Base-by-base conservation (phyloP, 495 filamentous ascomycete species). In the Delitschia confertaspora region DNA sequence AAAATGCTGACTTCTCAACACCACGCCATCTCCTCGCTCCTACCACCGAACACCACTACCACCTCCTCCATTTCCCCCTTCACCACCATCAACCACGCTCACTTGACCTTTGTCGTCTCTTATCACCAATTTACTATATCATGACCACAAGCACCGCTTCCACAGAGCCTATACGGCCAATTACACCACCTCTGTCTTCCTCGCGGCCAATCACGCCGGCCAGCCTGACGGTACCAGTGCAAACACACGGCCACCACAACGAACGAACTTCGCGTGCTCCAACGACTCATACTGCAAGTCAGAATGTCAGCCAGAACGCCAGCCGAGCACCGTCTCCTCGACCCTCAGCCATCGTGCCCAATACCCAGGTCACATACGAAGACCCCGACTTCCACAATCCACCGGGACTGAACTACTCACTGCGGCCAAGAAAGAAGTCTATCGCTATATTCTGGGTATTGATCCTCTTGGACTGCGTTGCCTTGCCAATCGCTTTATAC, bases 371-470 rank as follows among this genome's bases (percentile, higher is more conserved):
- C 29, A n/a, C 26, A 1, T 56, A 38, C 45, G 39, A 42, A 22
- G 60, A 62, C 43, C 42, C 50, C 4, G 51, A 53, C 44, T 62
- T 66, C 47, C 51, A 47, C 25, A 45, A 47, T 2, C 75, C 74
- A 26, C 75, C 74, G 24, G 64, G 66, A 10, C 68, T 80, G 14
- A 72, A 76, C 21, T 79, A 78, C 56, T 69, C 68, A 4, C 55
- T 79, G 14, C 66, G 63, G 19, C 57, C 65, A n/a, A 64, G 75
- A 18, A 76, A 75, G 44, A 67, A 64, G 57, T 60, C 66, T 24
- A 78, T 79, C 50, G 53, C 65, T 14, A 53, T 75, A 19, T 79
- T 80, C 60, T 80, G 76, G 76, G 64, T 55, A 0, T 57, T 79
- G 13, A 73, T 78, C 33, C 38, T 76, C 6, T 39, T 76, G 23